phyloP scores from a whole-genome alignment of 2,329 filamentous ascomycete species.

The Fusarium sp. region DNA sequence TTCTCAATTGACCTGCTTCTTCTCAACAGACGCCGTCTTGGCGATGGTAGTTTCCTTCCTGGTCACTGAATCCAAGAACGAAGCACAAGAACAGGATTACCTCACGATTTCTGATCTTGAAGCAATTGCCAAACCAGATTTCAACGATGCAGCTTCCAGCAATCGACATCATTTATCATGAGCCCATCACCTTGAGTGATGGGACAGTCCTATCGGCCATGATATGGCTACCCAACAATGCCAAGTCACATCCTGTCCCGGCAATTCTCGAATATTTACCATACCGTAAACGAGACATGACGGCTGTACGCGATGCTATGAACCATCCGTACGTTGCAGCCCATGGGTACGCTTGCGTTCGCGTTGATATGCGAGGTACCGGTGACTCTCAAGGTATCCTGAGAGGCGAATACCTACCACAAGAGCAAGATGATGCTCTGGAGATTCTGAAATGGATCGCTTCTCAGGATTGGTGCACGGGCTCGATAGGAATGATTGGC shows the following conservation, averaged over 20 bases:
- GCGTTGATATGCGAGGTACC: conserved; percentile 8
- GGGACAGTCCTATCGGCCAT: background rate
- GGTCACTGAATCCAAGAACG: too few relatives aligned
- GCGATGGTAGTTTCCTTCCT: background rate
- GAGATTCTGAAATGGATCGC: conserved; percentile 7
- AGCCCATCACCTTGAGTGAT: conserved; percentile 12
- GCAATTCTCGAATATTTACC: conserved; percentile 11
- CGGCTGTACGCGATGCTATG: conserved; percentile 9
- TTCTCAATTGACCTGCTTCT: background rate
- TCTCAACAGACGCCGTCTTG: background rate
- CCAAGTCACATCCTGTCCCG: conserved; percentile 3
- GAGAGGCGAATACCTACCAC: background rate
- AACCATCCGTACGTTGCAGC: conserved; percentile 6
- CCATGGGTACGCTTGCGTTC: conserved; percentile 1
- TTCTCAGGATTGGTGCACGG: background rate
- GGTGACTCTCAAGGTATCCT: conserved; percentile 10
- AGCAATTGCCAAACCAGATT: background rate
- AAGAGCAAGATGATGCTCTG: conserved; percentile 10
- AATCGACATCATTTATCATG: conserved; percentile 9
- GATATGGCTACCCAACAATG: conserved; percentile 9
- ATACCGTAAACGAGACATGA: conserved; percentile 8
- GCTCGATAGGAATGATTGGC: conserved; percentile 16
- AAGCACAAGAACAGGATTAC: too few relatives aligned
- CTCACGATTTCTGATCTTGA: too few relatives aligned
- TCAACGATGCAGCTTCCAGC: background rate